phyloP scores from a whole-genome alignment of 2,329 filamentous ascomycete genomes.

The Cryphonectria nitschkei region DNA sequence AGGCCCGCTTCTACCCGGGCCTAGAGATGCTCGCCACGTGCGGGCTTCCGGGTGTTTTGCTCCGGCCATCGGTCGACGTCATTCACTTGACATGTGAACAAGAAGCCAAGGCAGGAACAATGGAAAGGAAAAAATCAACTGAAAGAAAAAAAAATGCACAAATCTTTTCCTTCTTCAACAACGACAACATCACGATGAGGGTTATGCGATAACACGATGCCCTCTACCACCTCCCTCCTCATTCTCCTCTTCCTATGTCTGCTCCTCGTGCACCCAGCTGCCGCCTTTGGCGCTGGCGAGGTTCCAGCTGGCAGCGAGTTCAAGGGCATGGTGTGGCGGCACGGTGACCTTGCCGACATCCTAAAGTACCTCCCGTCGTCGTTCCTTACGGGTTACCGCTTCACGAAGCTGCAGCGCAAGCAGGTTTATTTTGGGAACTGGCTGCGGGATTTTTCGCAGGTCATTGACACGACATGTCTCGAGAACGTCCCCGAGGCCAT shows the following conservation, averaged over 20 bases:
- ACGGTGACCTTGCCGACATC: slow-evolving; percentile 45
- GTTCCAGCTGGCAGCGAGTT: slow-evolving; percentile 43
- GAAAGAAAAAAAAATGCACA: background rate
- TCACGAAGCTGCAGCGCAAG: slow-evolving; percentile 44
- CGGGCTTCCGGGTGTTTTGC: slow-evolving; percentile 3
- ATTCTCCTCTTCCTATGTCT: slow-evolving; percentile 29
- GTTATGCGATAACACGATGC: slow-evolving; percentile 18
- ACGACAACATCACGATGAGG: background rate
- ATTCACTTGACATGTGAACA: background rate
- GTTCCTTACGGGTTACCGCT: slow-evolving; percentile 43
- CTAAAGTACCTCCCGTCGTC: slow-evolving; percentile 42
- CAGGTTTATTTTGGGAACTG: slow-evolving; percentile 39
- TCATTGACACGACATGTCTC: slow-evolving; percentile 57
- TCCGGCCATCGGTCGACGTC: slow-evolving; percentile 2
- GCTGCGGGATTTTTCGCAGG: slow-evolving; percentile 55
- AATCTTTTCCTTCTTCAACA: background rate
- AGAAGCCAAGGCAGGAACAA: background rate
- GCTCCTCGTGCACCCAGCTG: slow-evolving; percentile 36
- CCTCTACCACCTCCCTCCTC: slow-evolving; percentile 12
- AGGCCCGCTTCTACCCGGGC: slow-evolving; percentile 10
- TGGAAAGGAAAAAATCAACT: background rate
- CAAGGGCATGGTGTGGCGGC: slow-evolving; percentile 47
- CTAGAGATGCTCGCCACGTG: background rate
- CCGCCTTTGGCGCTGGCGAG: slow-evolving; percentile 45
- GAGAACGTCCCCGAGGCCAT: slow-evolving; percentile 56